Evolutionary conservation across 129 eudicot genomes (phyloP).

Genomic region (Artemisia annua): DNA sequence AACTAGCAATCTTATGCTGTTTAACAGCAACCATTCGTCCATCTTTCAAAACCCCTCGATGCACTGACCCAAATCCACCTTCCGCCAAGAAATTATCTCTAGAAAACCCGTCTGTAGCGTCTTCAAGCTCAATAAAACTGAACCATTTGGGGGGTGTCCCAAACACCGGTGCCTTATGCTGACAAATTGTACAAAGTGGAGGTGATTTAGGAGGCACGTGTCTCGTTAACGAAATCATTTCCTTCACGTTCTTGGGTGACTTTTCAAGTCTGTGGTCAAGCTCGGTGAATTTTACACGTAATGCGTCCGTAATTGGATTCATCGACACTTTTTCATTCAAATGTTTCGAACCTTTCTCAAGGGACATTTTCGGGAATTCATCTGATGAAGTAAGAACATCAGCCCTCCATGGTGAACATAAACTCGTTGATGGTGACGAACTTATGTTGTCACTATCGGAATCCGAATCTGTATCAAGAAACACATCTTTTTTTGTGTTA

Average conservation of each 20-base stretch:
- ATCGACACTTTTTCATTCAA: constrained; percentile 16
- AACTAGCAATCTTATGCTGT: constrained; percentile 79
- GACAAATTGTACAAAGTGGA: constrained; percentile 75
- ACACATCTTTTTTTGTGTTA: constrained; percentile 35
- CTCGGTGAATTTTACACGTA: constrained; percentile 37
- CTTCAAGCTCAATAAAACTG: constrained; percentile 69
- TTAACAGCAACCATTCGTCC: constrained; percentile 87
- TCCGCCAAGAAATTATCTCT: constrained; percentile 70
- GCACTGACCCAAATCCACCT: constrained; percentile 88
- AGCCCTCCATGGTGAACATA: constrained; percentile 51
- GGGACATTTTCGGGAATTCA: constrained; percentile 32
- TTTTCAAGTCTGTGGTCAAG: constrained; percentile 36
- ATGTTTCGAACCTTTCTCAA: constrained; percentile 15
- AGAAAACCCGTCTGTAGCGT: constrained; percentile 71
- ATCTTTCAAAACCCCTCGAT: constrained; percentile 69
- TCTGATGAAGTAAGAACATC: constrained; percentile 44
- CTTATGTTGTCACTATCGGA: constrained; percentile 54
- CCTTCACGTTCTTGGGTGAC: constrained; percentile 40
- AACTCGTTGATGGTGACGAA: constrained; percentile 52
- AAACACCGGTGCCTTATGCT: constrained; percentile 65
- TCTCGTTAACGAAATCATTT: constrained; percentile 44
- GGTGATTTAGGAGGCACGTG: constrained; percentile 59
- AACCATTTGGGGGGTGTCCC: constrained; percentile 80
- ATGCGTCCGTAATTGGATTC: constrained; percentile 38
- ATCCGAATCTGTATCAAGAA: constrained; percentile 57